phyloP scores from a whole-genome alignment of 257 asterid genomes.

The Euphrasia confusa region DNA sequence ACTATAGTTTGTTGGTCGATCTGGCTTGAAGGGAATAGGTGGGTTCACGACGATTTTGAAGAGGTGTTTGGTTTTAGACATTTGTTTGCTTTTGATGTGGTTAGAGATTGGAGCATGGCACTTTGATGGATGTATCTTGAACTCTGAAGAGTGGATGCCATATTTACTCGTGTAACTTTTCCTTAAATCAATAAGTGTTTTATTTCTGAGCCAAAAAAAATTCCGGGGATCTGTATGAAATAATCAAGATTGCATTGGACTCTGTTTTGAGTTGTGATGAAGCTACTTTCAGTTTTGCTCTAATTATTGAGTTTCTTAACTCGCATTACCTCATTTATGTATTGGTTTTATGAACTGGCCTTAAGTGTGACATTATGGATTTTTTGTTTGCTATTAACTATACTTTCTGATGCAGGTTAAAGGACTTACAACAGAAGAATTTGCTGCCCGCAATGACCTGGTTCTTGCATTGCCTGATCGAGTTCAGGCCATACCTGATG shows the following conservation, averaged over 20 bases:
- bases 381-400: conserved; percentile 3
- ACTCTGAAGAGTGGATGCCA: background rate
- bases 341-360: conserved; percentile 1
- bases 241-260: background rate
- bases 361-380: background rate
- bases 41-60: background rate
- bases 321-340: background rate
- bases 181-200: too few species aligned
- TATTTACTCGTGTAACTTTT: too few species aligned
- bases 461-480: conserved; percentile 87
- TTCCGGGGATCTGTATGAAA: conserved; percentile 1
- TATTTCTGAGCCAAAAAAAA: too few species aligned
- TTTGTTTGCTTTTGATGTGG: too few species aligned
- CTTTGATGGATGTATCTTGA: background rate
- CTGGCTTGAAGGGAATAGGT: too few species aligned
- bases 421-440: conserved; percentile 85
- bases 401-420: conserved; percentile 49
- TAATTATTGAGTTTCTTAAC: background rate
- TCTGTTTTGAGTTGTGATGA: conserved; percentile 7
- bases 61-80: background rate
- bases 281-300: background rate
- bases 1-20: too few species aligned
- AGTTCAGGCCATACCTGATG: conserved; percentile 95
- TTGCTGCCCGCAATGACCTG: conserved; percentile 82
- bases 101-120: too few species aligned